Base-by-base conservation (phyloP, 139 green algal species). In the Picochlorum sp. region DNA sequence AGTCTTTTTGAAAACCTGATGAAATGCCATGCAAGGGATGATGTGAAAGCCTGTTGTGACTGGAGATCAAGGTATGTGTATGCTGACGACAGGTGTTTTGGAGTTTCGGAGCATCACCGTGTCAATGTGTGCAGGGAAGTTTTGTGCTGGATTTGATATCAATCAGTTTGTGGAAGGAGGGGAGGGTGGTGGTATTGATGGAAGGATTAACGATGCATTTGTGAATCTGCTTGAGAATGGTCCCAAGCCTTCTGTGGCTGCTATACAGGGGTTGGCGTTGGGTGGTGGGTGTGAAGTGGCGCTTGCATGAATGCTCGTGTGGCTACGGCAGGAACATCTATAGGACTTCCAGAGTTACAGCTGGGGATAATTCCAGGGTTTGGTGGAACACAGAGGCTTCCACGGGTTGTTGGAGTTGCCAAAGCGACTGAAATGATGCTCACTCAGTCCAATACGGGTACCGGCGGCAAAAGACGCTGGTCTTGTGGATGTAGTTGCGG, bases 321-420 rank as follows among this genome's bases (percentile, higher is more conserved):
- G 16, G 73, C 69, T 38, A 78, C 82, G 4, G 72, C 79, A 44
- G 83, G 83, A 51, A 81, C 85, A 24, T 79, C 81, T 58, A 67
- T 98, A 26, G 94, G 94, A 16, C 82, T 99, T 64, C 94, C 94
- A 10, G 94, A 99, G 81, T 80, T 98, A 66, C 76, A 90, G 63
- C 83, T 98, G 18, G 92, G 92, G 60, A 97, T 98, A 73, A 91
- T 98, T 32, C 92, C 92, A 15, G 94, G 94, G 20, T 97, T 98
- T 82, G 94, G 94, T 13, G 94, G 94, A 70, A 99, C 94, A 3
- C 89, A 99, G 81, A 79, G 94, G 45, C 78, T 99, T 73, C 94
- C 94, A 3, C 82, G 94, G 32, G 76, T 98, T 20, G 91, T 97
- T 38, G 94, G 94, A 16, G 75, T 99, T 65, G 71, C 91, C 59